Percentiles rank a stretch among this genome's conserved stretches.
Evolutionary conservation across 345 rosid genomes (phyloP).

Genomic region (Rhodomyrtus tomentosa): DNA sequence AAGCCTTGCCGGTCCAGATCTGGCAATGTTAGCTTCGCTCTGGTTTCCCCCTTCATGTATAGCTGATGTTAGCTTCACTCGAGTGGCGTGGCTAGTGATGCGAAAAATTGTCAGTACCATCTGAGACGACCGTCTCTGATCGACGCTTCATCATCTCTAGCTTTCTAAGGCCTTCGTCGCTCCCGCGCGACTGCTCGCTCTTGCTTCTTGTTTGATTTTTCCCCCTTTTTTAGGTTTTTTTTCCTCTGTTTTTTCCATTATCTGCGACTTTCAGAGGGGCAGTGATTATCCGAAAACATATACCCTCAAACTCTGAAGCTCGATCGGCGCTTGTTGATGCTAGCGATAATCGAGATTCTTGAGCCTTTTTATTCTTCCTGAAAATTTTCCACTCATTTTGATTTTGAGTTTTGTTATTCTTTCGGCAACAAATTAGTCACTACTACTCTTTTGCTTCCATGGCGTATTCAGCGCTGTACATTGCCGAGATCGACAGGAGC

Average conservation of each 20-base stretch:
- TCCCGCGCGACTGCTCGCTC: too few relatives aligned
- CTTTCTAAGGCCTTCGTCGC: slow-evolving; percentile 17
- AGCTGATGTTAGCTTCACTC: too few relatives aligned
- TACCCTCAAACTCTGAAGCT: slow-evolving; percentile 57
- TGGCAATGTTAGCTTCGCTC: too few relatives aligned
- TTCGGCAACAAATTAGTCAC: not conserved
- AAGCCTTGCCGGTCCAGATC: too few relatives aligned
- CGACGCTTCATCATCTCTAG: too few relatives aligned
- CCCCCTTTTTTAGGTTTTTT: too few relatives aligned
- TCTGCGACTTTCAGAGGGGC: slow-evolving; percentile 5
- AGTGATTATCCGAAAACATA: slow-evolving; percentile 16
- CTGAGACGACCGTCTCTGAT: too few relatives aligned
- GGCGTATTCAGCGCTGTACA: slow-evolving; percentile 58
- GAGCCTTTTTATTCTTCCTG: slow-evolving; percentile 7
- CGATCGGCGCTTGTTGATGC: not conserved
- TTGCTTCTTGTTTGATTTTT: not conserved
- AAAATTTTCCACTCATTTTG: too few relatives aligned
- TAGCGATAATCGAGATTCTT: not conserved
- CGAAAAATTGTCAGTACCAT: too few relatives aligned
- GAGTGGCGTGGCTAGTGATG: too few relatives aligned
- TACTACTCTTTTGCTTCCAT: slow-evolving; percentile 23
- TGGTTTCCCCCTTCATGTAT: too few relatives aligned
- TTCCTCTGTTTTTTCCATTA: not conserved
- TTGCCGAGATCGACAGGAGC: slow-evolving; percentile 27
- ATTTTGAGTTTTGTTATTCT: too few relatives aligned